Percentiles rank a stretch among this genome's conserved stretches.
Evolutionary conservation across 441 rosid species (phyloP).

Genomic region (Mallotus japonicus): DNA sequence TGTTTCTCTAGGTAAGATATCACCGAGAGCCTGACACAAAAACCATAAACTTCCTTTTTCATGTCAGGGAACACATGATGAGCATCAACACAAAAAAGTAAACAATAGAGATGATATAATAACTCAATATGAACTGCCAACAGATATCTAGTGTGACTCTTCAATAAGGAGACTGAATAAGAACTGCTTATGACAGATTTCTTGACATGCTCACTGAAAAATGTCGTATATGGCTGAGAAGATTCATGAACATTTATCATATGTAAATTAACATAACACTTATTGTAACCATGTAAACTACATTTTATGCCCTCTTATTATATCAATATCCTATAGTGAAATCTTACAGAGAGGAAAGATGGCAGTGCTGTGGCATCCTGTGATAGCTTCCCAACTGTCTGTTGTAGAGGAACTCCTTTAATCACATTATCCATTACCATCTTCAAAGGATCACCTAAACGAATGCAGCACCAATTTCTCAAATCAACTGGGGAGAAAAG

Average conservation of each 20-base stretch:
- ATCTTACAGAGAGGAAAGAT: conserved; percentile 50
- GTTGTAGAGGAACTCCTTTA: conserved; percentile 42
- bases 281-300: not conserved
- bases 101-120: not conserved
- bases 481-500: not conserved
- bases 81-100: not conserved
- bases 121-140: conserved; percentile 4
- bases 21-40: conserved; percentile 44
- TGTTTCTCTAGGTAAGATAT: conserved; percentile 49
- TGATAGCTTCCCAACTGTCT: conserved; percentile 35
- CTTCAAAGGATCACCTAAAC: conserved; percentile 49
- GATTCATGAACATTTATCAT: not conserved
- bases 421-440: conserved; percentile 31
- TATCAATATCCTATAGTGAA: conserved; percentile 1
- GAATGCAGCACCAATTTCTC: conserved; percentile 4
- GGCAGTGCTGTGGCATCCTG: conserved; percentile 36
- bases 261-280: not conserved
- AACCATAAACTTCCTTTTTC: conserved; percentile 22
- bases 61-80: not conserved
- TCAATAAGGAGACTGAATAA: not conserved
- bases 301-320: not conserved
- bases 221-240: not conserved
- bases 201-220: not conserved
- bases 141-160: not conserved
- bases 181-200: not conserved